Evolutionary conservation across 805 yeast genomes (phyloP), one percentile per base, ranked within the genome.

Genomic region (Wickerhamiella alocasiicola): DNA sequence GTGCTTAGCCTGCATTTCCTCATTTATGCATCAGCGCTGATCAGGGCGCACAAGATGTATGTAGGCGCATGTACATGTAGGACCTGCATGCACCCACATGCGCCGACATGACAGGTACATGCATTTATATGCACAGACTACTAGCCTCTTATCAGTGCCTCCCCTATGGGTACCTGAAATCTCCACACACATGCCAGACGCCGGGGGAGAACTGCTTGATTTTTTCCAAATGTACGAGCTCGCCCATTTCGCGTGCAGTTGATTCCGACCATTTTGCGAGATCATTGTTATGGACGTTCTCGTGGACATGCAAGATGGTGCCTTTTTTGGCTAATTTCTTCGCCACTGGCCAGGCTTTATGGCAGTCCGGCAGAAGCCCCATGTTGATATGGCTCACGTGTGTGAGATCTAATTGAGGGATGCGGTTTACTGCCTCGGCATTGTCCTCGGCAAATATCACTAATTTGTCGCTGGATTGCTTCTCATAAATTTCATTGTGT

Each of bases 141-240:
- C 7, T 23, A 7, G 11, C 26, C 26, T 23, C 9, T 23, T 23
- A 7, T 23, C 26, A 23, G 28, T 12, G 13, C 5, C 28, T 13
- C 28, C 11, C n/a, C n/a, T n/a, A n/a, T n/a, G n/a, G n/a, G n/a
- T n/a, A n/a, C 27, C 24, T 23, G 40, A 60, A 59, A 45, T 74
- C 79, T 2, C 68, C 63, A 34, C 81, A 81, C 2, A 81, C 62
- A 49, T 83, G 95, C 78, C 81, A 78, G 2, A 84, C 75, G 36
- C 79, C 88, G 0, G 95, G 95, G 0, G 94, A 93, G 65, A 76
- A 83, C 0, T 88, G 80, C 60, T 83, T 84, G 42, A 84, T 81
- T 48, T 64, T 70, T 46, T 80, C 83, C 7, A 77, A 45, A 45
- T 72, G 76, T 1, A 50, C 7, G 9, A 57, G 58, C 5, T 28